A percentile compares a stretch with the other conserved stretches of the same genome.
phyloP scores from a whole-genome alignment of 176 grass and related monocot genomes.

The Carex kokanica region DNA sequence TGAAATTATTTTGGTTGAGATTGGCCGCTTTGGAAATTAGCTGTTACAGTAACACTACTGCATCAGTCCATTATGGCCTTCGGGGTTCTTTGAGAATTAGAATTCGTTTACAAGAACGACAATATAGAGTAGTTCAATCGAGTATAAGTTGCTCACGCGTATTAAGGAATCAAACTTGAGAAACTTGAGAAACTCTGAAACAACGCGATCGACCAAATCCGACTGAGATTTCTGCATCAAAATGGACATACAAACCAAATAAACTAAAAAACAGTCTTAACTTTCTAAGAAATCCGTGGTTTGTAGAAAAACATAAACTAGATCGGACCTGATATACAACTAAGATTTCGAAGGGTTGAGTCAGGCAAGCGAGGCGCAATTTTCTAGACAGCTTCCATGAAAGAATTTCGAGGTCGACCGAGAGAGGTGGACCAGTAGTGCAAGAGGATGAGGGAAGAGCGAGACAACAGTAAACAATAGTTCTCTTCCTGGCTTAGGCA shows the following conservation, averaged over 20 bases:
- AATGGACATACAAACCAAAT: not conserved
- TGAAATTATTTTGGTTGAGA: not conserved
- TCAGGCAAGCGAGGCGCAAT: conserved; percentile 57
- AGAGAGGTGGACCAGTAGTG: not conserved
- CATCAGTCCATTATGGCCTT: not conserved
- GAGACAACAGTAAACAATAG: too few species aligned
- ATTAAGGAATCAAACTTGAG: conserved; percentile 26
- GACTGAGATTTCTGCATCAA: conserved; percentile 55
- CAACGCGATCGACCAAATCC: conserved; percentile 23
- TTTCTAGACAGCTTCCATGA: conserved; percentile 68
- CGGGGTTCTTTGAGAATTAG: not conserved
- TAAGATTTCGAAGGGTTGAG: conserved; percentile 42
- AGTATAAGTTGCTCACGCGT: conserved; percentile 11
- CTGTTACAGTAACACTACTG: not conserved
- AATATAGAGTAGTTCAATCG: not conserved
- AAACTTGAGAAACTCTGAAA: conserved; percentile 34
- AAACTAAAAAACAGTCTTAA: not conserved
- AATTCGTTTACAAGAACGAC: not conserved
- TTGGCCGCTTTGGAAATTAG: not conserved
- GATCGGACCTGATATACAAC: conserved; percentile 56
- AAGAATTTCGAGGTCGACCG: conserved; percentile 54
- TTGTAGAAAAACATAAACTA: not conserved
- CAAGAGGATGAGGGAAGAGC: conserved; percentile 31
- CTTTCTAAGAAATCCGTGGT: not conserved
- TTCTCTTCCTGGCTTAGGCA: too few species aligned